These are phyloP conservation scores for Plasmodium gallinaceum DNA, from an alignment of 169 alveolate genomes.

Conservation along the genomic window DNA sequence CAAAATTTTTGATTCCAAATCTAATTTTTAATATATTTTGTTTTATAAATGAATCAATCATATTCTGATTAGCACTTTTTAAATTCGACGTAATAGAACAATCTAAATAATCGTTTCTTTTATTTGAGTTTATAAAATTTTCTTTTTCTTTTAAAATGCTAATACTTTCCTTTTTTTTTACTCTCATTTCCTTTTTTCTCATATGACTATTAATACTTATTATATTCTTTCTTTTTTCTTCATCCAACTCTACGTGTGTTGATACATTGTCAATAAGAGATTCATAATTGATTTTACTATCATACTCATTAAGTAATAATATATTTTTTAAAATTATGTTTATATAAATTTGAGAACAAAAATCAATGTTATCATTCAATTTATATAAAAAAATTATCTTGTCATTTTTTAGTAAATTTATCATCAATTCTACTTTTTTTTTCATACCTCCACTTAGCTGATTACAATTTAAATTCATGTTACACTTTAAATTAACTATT, in stretches of 20 bases:
- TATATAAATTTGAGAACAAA: slow-evolving; percentile 75
- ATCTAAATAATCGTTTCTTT: not conserved
- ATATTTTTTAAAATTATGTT: slow-evolving; percentile 61
- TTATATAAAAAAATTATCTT: slow-evolving; percentile 54
- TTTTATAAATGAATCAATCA: slow-evolving; percentile 48
- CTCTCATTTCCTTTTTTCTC: not conserved
- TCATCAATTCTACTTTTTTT: slow-evolving; percentile 52
- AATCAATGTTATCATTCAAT: slow-evolving; percentile 69
- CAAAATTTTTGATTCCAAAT: slow-evolving; percentile 29
- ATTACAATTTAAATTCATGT: slow-evolving; percentile 35
- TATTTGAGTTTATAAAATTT: no score
- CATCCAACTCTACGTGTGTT: not conserved
- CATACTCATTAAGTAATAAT: slow-evolving; percentile 13
- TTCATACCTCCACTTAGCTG: slow-evolving; percentile 76
- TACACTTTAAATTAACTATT: slow-evolving; percentile 52
- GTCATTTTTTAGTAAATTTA: slow-evolving; percentile 34
- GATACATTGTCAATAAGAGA: no score
- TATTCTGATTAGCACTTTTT: slow-evolving; percentile 24
- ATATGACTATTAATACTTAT: not conserved
- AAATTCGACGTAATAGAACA: slow-evolving; percentile 44
- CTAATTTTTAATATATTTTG: slow-evolving; percentile 40
- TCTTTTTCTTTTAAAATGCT: not conserved
- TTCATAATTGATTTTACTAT: not conserved
- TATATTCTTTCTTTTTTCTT: not conserved
- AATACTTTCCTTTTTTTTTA: not conserved